A percentile compares a stretch with the other conserved stretches of the same genome.
phyloP scores from a whole-genome alignment of 1,284 basidiomycete species.

The Agaricales sp. region DNA sequence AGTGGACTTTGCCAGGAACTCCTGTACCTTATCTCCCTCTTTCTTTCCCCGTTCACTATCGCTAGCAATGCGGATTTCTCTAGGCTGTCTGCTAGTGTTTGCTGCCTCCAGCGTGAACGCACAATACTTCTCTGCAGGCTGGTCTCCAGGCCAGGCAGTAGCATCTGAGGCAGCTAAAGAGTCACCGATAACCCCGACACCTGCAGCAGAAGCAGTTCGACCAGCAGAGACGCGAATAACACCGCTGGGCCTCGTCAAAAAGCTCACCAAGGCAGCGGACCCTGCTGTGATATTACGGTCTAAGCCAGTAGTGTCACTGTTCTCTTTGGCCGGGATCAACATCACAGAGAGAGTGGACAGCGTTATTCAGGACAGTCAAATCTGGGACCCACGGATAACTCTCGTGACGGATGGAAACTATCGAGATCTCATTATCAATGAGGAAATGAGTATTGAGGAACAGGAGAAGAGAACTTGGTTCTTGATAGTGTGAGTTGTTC shows the following conservation, averaged over 20 bases:
- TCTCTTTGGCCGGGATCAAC: constrained; percentile 54
- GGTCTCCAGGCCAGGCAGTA: no score
- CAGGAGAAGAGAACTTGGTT: constrained; percentile 60
- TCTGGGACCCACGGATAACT: constrained; percentile 64
- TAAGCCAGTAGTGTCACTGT: constrained; percentile 40
- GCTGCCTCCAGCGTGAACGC: neutral
- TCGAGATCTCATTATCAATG: constrained; percentile 55
- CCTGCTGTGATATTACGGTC: constrained; percentile 37
- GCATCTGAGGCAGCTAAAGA: no score
- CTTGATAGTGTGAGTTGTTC: constrained; percentile 49
- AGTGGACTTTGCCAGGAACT: neutral
- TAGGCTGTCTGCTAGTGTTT: neutral
- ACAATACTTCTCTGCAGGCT: neutral
- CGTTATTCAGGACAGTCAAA: constrained; percentile 24
- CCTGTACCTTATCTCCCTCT: no score
- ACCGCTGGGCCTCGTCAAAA: constrained; percentile 10
- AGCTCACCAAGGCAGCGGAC: constrained; percentile 24
- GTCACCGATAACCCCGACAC: neutral
- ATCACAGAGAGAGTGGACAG: constrained; percentile 44
- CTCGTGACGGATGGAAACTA: constrained; percentile 71
- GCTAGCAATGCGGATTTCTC: neutral
- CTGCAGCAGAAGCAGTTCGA: constrained; percentile 6
- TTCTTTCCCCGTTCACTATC: no score
- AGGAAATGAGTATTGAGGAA: constrained; percentile 50
- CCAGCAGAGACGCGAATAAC: constrained; percentile 12